Evolutionary conservation across 2,329 filamentous ascomycete species (phyloP).

Genomic region (Arachnomyces sp.): DNA sequence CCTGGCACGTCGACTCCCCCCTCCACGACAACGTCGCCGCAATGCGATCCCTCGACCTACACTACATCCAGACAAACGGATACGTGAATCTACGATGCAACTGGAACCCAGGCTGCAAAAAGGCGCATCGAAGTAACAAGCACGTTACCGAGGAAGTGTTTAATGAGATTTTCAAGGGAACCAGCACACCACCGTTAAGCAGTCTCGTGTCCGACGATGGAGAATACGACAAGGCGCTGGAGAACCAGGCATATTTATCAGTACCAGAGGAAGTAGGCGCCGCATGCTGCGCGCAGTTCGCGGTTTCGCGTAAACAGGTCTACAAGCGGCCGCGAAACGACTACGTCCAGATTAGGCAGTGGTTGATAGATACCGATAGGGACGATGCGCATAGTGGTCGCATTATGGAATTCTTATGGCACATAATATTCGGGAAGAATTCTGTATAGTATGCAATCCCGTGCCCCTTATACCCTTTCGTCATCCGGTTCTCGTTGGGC

Average conservation of each 20-base stretch:
- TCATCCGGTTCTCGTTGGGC: neutral
- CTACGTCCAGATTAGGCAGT: conserved; percentile 51
- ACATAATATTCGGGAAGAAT: conserved; percentile 44
- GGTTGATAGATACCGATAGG: conserved; percentile 50
- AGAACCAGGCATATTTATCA: conserved; percentile 26
- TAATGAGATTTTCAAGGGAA: conserved; percentile 23
- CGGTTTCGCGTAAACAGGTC: conserved; percentile 48
- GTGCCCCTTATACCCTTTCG: neutral
- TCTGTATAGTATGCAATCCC: conserved; percentile 30
- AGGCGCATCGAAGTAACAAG: conserved; percentile 14
- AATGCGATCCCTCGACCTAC: conserved; percentile 36
- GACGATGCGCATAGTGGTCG: conserved; percentile 50
- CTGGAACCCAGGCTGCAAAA: conserved; percentile 48
- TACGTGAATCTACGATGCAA: conserved; percentile 56
- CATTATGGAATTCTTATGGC: conserved; percentile 59
- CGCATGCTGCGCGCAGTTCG: conserved; percentile 60
- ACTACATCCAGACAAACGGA: conserved; percentile 45
- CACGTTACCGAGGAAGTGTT: conserved; percentile 22
- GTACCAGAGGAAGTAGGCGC: conserved; percentile 46
- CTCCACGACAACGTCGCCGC: conserved; percentile 37
- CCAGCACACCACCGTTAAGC: conserved; percentile 12
- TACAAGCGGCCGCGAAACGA: conserved; percentile 41
- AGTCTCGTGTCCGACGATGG: conserved; percentile 12
- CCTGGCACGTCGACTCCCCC: conserved; percentile 47
- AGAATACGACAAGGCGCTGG: conserved; percentile 13